phyloP scores from a whole-genome alignment of 306 rosid genomes.

The Glycyrrhiza uralensis region DNA sequence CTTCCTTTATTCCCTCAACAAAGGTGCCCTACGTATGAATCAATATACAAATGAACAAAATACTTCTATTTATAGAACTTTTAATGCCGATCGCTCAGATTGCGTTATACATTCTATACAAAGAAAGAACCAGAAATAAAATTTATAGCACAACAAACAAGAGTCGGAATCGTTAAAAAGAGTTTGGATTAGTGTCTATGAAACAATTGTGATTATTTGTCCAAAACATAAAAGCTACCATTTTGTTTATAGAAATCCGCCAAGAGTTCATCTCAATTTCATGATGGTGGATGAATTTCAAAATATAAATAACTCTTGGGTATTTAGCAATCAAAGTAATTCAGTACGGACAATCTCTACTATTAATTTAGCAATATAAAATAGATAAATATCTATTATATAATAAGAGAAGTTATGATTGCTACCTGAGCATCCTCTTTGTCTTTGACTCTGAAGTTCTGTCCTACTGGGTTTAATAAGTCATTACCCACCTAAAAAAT shows the following conservation, averaged over 20 bases:
- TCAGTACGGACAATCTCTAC: not conserved
- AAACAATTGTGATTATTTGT: not conserved
- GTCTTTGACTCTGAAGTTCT: conserved; percentile 91
- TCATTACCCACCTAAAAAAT: conserved; percentile 83
- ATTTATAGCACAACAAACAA: not conserved
- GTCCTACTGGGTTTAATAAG: conserved; percentile 90
- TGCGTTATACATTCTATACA: not conserved
- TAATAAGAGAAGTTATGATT: conserved; percentile 1
- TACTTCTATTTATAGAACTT: not conserved
- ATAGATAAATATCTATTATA: not conserved
- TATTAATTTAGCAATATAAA: not conserved
- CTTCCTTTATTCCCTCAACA: conserved; percentile 94
- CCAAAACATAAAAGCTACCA: not conserved
- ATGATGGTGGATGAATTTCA: conserved; percentile 1
- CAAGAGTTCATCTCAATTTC: too few relatives aligned
- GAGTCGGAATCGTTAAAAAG: not conserved
- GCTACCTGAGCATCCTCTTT: conserved; percentile 90
- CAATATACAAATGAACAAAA: conserved; percentile 19
- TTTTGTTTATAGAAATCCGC: too few relatives aligned
- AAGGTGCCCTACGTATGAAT: conserved; percentile 68
- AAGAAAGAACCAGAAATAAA: not conserved
- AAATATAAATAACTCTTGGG: not conserved
- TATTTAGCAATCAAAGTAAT: not conserved
- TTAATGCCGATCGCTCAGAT: not conserved
- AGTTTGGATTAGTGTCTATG: not conserved